These are phyloP conservation scores for Globisporangium camurandrum DNA, from an alignment of 352 stramenopile species.

Conservation along the genomic window DNA sequence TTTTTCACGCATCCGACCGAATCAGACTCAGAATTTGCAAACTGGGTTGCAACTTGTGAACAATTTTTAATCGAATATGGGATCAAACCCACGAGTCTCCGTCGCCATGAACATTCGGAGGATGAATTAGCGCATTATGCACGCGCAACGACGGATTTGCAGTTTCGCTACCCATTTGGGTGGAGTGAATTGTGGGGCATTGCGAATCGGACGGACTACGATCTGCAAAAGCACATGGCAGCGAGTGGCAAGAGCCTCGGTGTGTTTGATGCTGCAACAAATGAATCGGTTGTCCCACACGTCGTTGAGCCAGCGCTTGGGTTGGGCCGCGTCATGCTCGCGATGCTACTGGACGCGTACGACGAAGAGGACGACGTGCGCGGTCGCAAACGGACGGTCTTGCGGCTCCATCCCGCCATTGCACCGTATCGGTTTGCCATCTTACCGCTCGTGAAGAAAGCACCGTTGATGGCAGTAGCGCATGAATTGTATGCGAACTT, in stretches of 20 bases:
- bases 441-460: constrained; percentile 94
- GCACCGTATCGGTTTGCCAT: constrained; percentile 91
- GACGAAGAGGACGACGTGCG: constrained; percentile 93
- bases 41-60: constrained; percentile 92
- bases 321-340: constrained; percentile 90
- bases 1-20: constrained; percentile 74
- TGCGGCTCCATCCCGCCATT: constrained; percentile 92
- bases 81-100: constrained; percentile 85
- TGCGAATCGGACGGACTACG: constrained; percentile 93
- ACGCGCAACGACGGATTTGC: constrained; percentile 94
- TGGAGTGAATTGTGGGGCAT: constrained; percentile 96
- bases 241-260: constrained; percentile 88
- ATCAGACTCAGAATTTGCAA: constrained; percentile 68
- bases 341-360: constrained; percentile 93
- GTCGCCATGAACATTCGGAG: constrained; percentile 87
- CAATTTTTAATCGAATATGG: constrained; percentile 88
- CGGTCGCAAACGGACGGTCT: constrained; percentile 65
- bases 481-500: constrained; percentile 89
- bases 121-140: constrained; percentile 97
- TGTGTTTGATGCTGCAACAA: constrained; percentile 51
- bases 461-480: constrained; percentile 84
- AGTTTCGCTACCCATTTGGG: constrained; percentile 96
- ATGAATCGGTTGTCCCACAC: constrained; percentile 91
- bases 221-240: constrained; percentile 93
- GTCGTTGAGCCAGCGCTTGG: constrained; percentile 91